Evolutionary conservation across 1,284 basidiomycete species (phyloP).

Genomic region (Cutaneotrichosporon curvatum): DNA sequence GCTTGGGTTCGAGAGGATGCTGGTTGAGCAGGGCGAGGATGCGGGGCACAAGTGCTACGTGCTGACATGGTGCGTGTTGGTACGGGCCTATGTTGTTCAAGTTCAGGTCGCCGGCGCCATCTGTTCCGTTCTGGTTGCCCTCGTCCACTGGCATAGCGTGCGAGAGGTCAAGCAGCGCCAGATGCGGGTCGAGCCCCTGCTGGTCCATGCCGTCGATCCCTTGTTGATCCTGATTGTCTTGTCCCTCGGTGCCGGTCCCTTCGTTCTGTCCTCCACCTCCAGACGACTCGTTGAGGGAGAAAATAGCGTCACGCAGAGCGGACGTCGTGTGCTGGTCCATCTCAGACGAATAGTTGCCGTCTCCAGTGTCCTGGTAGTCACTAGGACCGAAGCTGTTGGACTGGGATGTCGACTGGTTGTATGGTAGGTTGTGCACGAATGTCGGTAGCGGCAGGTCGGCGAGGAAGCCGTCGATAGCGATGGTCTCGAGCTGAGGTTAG

Average conservation of each 20-base stretch:
- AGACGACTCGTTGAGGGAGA: conserved; percentile 41
- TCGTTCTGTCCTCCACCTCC: conserved; percentile 17
- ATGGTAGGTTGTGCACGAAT: conserved; percentile 42
- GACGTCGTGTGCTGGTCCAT: conserved; percentile 46
- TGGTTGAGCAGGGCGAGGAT: conserved; percentile 35
- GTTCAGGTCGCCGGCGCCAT: conserved; percentile 21
- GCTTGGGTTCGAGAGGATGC: conserved; percentile 41
- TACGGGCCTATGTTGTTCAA: conserved; percentile 16
- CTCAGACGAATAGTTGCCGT: conserved; percentile 31
- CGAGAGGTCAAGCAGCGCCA: conserved; percentile 39
- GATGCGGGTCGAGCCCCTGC: conserved; percentile 33
- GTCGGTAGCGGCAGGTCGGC: conserved; percentile 41
- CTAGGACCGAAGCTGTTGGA: conserved; percentile 21
- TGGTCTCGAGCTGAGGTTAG: conserved; percentile 34
- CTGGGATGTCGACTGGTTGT: conserved; percentile 19
- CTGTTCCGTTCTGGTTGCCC: conserved; percentile 18
- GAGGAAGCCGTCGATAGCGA: conserved; percentile 44
- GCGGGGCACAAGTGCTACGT: conserved; percentile 37
- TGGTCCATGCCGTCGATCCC: conserved; percentile 18
- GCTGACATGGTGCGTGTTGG: conserved; percentile 26
- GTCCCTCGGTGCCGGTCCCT: conserved; percentile 19
- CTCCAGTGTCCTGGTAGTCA: conserved; percentile 27
- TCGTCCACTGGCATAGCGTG: conserved; percentile 31
- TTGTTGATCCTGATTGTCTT: conserved; percentile 22
- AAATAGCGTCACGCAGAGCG: conserved; percentile 43